A percentile compares a stretch with the other conserved stretches of the same genome.
phyloP scores from a whole-genome alignment of 345 rosid species.

The Lepidium didymum region DNA sequence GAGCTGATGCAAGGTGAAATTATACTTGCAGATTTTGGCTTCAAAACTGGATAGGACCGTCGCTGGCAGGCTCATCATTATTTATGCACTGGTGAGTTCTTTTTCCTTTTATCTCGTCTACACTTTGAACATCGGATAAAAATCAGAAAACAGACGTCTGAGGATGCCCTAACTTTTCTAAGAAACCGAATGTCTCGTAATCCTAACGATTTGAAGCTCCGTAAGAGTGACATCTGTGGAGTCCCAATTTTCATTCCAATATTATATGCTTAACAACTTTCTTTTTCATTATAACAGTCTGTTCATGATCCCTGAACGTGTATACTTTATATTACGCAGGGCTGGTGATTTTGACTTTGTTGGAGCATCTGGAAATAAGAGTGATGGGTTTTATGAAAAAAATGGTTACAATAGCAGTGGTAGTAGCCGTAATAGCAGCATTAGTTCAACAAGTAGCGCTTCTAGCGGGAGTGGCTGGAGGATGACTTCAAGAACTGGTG shows the following conservation, averaged over 20 bases:
- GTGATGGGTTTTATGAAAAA: slow-evolving; percentile 47
- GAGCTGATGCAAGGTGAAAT: slow-evolving; percentile 32
- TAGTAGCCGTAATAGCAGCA: slow-evolving; percentile 90
- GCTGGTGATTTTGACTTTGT: slow-evolving; percentile 55
- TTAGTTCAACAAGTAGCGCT: slow-evolving; percentile 82
- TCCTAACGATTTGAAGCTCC: slow-evolving; percentile 5
- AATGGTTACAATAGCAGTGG: slow-evolving; percentile 79
- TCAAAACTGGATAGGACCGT: slow-evolving; percentile 98
- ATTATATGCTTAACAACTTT: background rate
- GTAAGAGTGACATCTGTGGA: background rate
- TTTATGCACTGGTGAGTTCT: slow-evolving; percentile 80
- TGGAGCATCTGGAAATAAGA: slow-evolving; percentile 63
- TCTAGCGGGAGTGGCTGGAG: slow-evolving; percentile 83
- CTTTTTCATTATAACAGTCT: background rate
- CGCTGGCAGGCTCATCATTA: slow-evolving; percentile 76
- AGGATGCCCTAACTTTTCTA: background rate
- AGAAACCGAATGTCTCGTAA: background rate
- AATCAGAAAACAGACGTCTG: background rate
- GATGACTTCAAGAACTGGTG: slow-evolving; percentile 63
- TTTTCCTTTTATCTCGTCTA: background rate
- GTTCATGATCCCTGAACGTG: slow-evolving; percentile 12
- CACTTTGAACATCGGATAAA: slow-evolving; percentile 1
- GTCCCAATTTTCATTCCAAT: slow-evolving; percentile 1
- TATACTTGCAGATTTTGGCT: slow-evolving; percentile 87
- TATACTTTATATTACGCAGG: slow-evolving; percentile 39